Evolutionary conservation across 345 rosid genomes (phyloP), one percentile per base, ranked within the genome.

Genomic region (Mangifera indica): DNA sequence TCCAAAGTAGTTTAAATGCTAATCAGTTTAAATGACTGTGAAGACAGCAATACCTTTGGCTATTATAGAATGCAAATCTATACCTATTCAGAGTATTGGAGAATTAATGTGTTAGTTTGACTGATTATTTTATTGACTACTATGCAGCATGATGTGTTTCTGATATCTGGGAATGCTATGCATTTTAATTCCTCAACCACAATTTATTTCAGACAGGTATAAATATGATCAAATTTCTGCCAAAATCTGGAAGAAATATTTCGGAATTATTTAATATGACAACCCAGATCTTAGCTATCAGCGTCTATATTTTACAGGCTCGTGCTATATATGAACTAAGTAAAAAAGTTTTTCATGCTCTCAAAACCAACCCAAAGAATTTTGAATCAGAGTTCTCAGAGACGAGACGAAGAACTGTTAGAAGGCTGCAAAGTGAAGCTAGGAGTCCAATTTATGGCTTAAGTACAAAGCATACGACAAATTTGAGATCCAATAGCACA

Each of bases 81-180:
- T 70, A n/a, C 24, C 17, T 46, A 22, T 13, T 25, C 12, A 63
- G 24, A 46, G 46, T 22, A 45, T 37, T 53, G 34, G 37, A 32
- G 7, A 32, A 54, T 29, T 45, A 15, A 0, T 60, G 37, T 49
- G 42, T 67, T 49, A 71, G 13, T 20, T 61, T 40, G 53, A 73
- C 77, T 66, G 42, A 53, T 60, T 49, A 2, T 14, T 51, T 51
- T 56, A 20, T 72, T 53, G 44, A 48, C 42, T 46, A 24, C 60
- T 56, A 9, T 65, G 85, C 88, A 89, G 93, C 73, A 76, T 64
- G 94, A 89, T 63, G 84, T 72, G 29, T 79, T 79, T 84, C 74
- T 87, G 57, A 89, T 89, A 63, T 66, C 85, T 18, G 60, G 34
- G 70, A 89, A 89, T 54, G 94, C 94, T 1, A 87, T 89, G 91